Evolutionary conservation across 2,329 filamentous ascomycete genomes (phyloP).

Genomic region (Drechmeria coniospora): DNA sequence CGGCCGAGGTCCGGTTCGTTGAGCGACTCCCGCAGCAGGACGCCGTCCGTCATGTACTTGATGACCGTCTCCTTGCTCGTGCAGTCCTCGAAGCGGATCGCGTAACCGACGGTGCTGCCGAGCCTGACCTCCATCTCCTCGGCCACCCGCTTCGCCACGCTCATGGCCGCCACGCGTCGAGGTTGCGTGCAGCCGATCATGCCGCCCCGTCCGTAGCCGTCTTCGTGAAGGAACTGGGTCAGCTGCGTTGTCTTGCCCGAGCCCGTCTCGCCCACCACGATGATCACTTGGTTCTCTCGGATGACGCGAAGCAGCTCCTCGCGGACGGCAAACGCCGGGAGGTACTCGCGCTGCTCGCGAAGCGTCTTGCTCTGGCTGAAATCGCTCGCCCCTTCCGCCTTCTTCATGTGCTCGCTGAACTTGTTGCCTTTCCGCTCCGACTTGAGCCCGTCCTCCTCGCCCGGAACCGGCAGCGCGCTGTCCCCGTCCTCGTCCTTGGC

Average conservation of each 20-base stretch:
- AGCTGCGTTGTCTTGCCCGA: conserved; percentile 96
- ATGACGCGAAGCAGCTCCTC: conserved; percentile 88
- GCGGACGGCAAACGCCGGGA: conserved; percentile 90
- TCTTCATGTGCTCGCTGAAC: conserved; percentile 83
- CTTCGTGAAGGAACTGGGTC: conserved; percentile 90
- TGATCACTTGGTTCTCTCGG: conserved; percentile 89
- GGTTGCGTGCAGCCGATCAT: conserved; percentile 97
- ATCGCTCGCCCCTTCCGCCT: conserved; percentile 66
- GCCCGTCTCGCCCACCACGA: conserved; percentile 93
- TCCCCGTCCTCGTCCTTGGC: conserved; percentile 88
- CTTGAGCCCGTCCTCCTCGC: conserved; percentile 50
- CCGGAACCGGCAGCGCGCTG: conserved; percentile 64
- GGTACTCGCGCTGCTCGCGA: conserved; percentile 77
- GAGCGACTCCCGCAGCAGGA: conserved; percentile 81
- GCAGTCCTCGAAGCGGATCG: conserved; percentile 96
- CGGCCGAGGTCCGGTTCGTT: conserved; percentile 86
- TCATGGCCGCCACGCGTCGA: conserved; percentile 94
- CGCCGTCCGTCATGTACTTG: conserved; percentile 99
- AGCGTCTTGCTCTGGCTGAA: conserved; percentile 90
- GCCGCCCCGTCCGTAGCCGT: conserved; percentile 75
- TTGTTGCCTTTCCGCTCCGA: conserved; percentile 42
- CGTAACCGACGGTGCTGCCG: conserved; percentile 80
- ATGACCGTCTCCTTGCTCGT: conserved; percentile 90
- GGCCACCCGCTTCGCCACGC: conserved; percentile 91
- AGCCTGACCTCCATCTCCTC: conserved; percentile 96